A percentile compares a stretch with the other conserved stretches of the same genome.
Evolutionary conservation across 2,329 filamentous ascomycete genomes (phyloP).

Genomic region (Clonostachys byssicola): DNA sequence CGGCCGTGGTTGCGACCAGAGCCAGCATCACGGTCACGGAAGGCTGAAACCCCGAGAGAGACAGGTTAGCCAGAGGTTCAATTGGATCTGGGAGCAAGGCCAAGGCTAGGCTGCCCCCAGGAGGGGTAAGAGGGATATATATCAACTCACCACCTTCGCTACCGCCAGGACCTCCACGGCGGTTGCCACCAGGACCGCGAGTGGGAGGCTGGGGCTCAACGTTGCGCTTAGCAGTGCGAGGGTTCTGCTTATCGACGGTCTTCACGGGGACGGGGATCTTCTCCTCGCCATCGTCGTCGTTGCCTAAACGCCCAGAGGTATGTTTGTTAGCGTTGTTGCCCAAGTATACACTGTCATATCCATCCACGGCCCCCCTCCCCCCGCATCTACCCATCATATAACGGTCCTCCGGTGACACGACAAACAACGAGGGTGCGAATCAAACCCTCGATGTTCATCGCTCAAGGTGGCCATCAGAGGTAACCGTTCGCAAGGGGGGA

Average conservation of each 20-base stretch:
- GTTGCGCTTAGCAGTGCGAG: conserved; percentile 80
- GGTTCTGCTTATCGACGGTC: conserved; percentile 79
- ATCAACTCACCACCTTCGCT: conserved; percentile 78
- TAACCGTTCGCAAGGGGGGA: too few species aligned
- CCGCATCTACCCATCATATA: background rate
- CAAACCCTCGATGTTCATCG: too few species aligned
- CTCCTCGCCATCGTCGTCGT: conserved; percentile 55
- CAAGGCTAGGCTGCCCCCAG: conserved; percentile 6
- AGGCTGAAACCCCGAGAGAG: conserved; percentile 50
- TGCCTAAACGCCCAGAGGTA: conserved; percentile 34
- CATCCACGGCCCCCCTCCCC: conserved; percentile 5
- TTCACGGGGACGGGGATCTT: conserved; percentile 82
- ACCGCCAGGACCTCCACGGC: conserved; percentile 60
- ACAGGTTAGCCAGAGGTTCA: background rate
- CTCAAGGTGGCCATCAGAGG: too few species aligned
- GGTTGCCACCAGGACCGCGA: conserved; percentile 33
- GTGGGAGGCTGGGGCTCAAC: conserved; percentile 68
- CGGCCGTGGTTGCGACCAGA: conserved; percentile 78
- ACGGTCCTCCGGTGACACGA: too few species aligned
- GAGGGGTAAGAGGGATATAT: conserved; percentile 2
- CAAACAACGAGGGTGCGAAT: too few species aligned
- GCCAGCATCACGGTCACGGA: conserved; percentile 84
- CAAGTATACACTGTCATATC: background rate
- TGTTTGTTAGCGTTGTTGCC: too few species aligned
- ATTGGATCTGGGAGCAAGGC: background rate